These are phyloP conservation scores for Tirmania nivea DNA, from an alignment of 495 filamentous ascomycete species.

Conservation along the genomic window DNA sequence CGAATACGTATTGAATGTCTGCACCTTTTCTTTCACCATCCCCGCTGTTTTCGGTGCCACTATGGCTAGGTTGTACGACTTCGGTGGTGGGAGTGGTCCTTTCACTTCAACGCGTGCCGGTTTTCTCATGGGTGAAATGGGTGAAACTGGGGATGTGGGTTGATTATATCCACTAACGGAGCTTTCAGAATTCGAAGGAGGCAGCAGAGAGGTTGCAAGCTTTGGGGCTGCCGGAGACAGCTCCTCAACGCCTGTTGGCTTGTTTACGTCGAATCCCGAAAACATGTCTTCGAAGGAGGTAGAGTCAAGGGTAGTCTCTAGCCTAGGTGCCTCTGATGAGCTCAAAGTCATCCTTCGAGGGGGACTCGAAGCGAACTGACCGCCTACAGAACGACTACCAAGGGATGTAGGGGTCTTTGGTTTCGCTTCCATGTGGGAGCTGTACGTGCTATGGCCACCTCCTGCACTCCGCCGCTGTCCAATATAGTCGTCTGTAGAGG, in stretches of 20 bases:
- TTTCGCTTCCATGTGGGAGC: not conserved
- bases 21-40: not conserved
- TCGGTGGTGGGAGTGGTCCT: constrained; percentile 18
- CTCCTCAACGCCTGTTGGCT: constrained; percentile 9
- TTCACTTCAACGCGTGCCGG: constrained; percentile 11
- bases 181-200: not conserved
- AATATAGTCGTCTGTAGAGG: constrained; percentile 11
- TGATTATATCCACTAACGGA: constrained; percentile 14
- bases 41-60: constrained; percentile 2
- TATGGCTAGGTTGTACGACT: constrained; percentile 14
- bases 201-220: constrained; percentile 9
- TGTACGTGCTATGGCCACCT: not conserved
- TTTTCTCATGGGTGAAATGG: not conserved
- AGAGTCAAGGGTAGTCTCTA: constrained; percentile 18
- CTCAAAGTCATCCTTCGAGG: constrained; percentile 11
- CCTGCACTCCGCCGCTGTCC: not conserved
- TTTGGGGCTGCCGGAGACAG: constrained; percentile 18
- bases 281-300: constrained; percentile 20
- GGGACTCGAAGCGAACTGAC: constrained; percentile 8
- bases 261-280: constrained; percentile 5
- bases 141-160: constrained; percentile 2
- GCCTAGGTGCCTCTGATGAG: constrained; percentile 9
- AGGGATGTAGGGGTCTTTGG: constrained; percentile 5
- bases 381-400: constrained; percentile 12
- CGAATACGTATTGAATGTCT: not conserved